Evolutionary conservation across 176 grass and related monocot species (phyloP).

Genomic region (Oryza punctata): DNA sequence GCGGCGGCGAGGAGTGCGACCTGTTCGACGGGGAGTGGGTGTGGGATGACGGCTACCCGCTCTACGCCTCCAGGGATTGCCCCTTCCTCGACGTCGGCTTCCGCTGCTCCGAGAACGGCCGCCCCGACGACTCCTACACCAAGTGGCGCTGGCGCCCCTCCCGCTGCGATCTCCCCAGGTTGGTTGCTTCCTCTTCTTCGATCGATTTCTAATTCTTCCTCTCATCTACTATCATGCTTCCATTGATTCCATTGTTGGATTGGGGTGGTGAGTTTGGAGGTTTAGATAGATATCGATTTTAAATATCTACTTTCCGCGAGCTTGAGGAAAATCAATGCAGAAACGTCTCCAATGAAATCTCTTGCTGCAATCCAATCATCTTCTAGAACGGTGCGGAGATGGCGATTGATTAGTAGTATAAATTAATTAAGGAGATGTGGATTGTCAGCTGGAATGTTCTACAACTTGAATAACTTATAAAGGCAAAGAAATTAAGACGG

Average conservation of each 20-base stretch:
- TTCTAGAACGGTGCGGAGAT: not conserved
- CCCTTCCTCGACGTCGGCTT: slow-evolving; percentile 78
- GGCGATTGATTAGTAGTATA: not conserved
- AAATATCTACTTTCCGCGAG: not conserved
- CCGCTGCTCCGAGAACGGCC: slow-evolving; percentile 88
- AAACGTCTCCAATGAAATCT: not conserved
- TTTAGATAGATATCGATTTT: not conserved
- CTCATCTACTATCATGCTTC: not conserved
- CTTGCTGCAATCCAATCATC: not conserved
- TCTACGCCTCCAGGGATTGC: slow-evolving; percentile 74
- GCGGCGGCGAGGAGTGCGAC: slow-evolving; percentile 46
- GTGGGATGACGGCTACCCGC: slow-evolving; percentile 74
- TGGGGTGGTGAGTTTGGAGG: not conserved
- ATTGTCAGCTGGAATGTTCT: slow-evolving; percentile 8
- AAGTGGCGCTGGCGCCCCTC: slow-evolving; percentile 85
- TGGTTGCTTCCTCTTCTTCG: not conserved
- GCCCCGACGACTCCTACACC: slow-evolving; percentile 62
- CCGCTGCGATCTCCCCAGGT: slow-evolving; percentile 81
- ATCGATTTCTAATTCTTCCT: not conserved
- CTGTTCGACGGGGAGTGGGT: slow-evolving; percentile 88
- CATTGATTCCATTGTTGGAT: not conserved
- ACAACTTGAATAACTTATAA: slow-evolving; percentile 3
- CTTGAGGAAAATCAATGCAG: not conserved
- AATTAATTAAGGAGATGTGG: not conserved
- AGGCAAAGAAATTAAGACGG: not conserved